phyloP scores from a whole-genome alignment of 495 filamentous ascomycete genomes.

The Bacidia gigantensis region DNA sequence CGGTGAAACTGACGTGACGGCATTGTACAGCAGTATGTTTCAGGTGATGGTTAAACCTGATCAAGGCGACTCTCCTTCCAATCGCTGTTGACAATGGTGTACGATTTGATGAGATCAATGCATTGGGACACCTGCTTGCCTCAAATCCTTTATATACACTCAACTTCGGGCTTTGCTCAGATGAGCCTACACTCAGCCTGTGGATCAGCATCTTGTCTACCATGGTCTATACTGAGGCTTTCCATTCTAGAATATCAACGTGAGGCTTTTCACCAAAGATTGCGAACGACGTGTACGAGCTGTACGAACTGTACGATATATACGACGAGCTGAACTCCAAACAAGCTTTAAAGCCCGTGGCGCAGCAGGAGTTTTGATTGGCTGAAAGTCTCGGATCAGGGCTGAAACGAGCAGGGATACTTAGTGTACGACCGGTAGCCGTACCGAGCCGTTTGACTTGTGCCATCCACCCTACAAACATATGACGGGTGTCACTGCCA shows the following conservation, averaged over 20 bases:
- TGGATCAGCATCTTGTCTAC: not conserved
- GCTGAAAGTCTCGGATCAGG: not conserved
- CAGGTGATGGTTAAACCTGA: not conserved
- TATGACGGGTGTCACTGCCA: too few relatives aligned
- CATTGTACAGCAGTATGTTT: not conserved
- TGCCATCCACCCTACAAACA: too few relatives aligned
- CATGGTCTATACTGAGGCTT: too few relatives aligned
- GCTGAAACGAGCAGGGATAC: not conserved
- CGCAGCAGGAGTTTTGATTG: not conserved
- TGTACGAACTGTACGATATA: not conserved
- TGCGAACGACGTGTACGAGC: not conserved
- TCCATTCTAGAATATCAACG: too few relatives aligned
- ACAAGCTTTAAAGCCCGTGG: not conserved
- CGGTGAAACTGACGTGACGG: conserved; percentile 2
- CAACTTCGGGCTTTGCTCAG: not conserved
- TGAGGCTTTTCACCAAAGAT: not conserved
- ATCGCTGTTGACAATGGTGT: not conserved
- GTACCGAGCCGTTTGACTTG: not conserved
- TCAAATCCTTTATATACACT: not conserved
- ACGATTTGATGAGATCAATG: not conserved
- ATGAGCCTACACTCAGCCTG: not conserved
- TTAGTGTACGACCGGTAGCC: not conserved
- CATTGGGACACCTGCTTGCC: not conserved
- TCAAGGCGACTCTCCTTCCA: not conserved
- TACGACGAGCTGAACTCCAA: not conserved